A percentile compares a stretch with the other conserved stretches of the same genome.
These are phyloP conservation scores for Gnetum montanum DNA, from an alignment of 75 land plant genomes.

Conservation along the genomic window DNA sequence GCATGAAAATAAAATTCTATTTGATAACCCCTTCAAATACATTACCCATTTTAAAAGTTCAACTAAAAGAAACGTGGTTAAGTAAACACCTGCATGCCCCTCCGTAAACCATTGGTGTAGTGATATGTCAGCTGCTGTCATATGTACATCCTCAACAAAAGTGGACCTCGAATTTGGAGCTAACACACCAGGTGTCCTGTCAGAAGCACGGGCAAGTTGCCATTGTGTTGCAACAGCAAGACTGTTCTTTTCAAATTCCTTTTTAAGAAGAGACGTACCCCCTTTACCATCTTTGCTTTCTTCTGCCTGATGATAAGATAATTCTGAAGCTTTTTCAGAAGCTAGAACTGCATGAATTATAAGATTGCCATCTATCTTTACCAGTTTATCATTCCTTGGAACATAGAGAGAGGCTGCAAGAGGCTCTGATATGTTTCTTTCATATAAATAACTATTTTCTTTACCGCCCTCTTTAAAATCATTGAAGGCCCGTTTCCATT, in stretches of 20 bases:
- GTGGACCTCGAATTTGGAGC: constrained; percentile 25
- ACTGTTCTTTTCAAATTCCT: constrained; percentile 26
- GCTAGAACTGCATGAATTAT: constrained; percentile 92
- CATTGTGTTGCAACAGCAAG: constrained; percentile 22
- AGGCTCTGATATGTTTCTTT: constrained; percentile 56
- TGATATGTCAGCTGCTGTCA: constrained; percentile 36
- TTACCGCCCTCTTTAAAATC: too few relatives aligned
- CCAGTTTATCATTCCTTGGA: constrained; percentile 80
- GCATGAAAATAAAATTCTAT: neutral
- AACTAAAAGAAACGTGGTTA: neutral
- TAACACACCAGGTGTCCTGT: constrained; percentile 29
- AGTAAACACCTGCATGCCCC: constrained; percentile 61
- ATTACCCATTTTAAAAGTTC: too few relatives aligned
- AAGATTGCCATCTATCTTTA: constrained; percentile 89
- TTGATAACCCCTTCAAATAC: too few relatives aligned
- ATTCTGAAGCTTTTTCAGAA: constrained; percentile 63
- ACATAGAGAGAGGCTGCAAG: constrained; percentile 79
- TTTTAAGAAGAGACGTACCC: neutral
- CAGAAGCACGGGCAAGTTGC: constrained; percentile 17
- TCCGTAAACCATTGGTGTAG: constrained; percentile 81
- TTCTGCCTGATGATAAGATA: constrained; percentile 7
- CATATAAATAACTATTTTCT: neutral
- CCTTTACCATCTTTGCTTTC: neutral
- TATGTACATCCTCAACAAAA: constrained; percentile 8
- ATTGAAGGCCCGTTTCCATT: neutral